phyloP scores from a whole-genome alignment of 192 early-diverging fungal genomes.

The Entomortierella parvispora region DNA sequence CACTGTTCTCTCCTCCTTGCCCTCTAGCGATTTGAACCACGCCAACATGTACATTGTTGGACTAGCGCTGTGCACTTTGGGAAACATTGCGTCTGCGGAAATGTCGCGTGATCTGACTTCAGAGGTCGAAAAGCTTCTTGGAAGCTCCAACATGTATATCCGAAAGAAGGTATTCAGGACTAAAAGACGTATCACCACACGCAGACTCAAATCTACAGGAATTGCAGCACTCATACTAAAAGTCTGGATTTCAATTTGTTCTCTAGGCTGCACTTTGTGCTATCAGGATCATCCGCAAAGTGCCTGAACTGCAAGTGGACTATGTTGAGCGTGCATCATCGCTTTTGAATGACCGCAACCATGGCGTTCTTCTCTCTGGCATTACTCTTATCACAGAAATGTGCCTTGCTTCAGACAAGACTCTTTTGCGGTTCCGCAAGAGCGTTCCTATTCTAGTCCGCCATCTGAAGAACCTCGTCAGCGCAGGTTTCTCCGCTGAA shows the following conservation, averaged over 20 bases:
- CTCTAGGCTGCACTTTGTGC: slow-evolving; percentile 90
- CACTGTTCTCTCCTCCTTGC: background rate
- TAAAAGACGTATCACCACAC: background rate
- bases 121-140: slow-evolving; percentile 94
- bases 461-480: slow-evolving; percentile 89
- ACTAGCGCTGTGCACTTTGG: slow-evolving; percentile 94
- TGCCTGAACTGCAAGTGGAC: slow-evolving; percentile 91
- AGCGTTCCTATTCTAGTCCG: slow-evolving; percentile 85
- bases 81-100: slow-evolving; percentile 96
- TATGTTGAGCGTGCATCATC: slow-evolving; percentile 79
- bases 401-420: slow-evolving; percentile 77
- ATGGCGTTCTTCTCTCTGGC: slow-evolving; percentile 93
- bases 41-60: slow-evolving; percentile 97
- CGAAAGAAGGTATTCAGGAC: slow-evolving; percentile 86
- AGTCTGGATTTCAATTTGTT: background rate
- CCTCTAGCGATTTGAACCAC: slow-evolving; percentile 90
- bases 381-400: slow-evolving; percentile 92
- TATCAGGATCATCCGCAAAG: slow-evolving; percentile 89
- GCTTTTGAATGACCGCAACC: slow-evolving; percentile 91
- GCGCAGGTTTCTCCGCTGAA: slow-evolving; percentile 89
- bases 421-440: slow-evolving; percentile 75
- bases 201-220: too few species aligned
- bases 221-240: too few species aligned
- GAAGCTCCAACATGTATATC: slow-evolving; percentile 91
- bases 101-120: slow-evolving; percentile 94